phyloP scores from a whole-genome alignment of 225 moss, liverwort and hornwort genomes.

The Thuidium tamariscinum region DNA sequence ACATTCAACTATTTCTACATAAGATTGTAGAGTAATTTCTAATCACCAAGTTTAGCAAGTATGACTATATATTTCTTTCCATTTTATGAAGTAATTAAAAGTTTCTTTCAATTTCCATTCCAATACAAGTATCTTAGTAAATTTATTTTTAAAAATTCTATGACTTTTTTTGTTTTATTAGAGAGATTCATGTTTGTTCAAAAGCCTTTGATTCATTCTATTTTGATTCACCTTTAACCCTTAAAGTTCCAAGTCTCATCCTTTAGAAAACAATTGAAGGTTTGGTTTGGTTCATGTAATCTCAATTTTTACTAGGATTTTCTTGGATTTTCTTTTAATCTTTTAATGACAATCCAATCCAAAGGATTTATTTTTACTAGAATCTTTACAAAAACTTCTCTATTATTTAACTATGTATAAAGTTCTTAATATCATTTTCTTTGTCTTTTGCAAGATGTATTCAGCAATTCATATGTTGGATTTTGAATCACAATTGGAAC shows the following conservation, averaged over 20 bases:
- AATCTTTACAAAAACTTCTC: background rate
- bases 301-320: background rate
- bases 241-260: background rate
- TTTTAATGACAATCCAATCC: rapidly evolving
- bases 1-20: background rate
- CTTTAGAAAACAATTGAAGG: background rate
- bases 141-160: background rate
- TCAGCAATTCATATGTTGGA: background rate
- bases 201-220: background rate
- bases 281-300: background rate
- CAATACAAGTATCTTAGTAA: background rate
- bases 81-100: background rate
- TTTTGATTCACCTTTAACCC: background rate
- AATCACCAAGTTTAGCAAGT: background rate
- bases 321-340: too few species aligned
- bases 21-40: background rate
- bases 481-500: background rate
- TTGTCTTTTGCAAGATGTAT: background rate
- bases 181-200: background rate
- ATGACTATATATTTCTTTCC: background rate
- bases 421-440: background rate
- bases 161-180: background rate
- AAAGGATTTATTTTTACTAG: background rate
- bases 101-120: background rate
- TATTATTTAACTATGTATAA: background rate